These are phyloP conservation scores for Botryosphaeria dothidea DNA, from an alignment of 2,329 filamentous ascomycete species.

Conservation along the genomic window DNA sequence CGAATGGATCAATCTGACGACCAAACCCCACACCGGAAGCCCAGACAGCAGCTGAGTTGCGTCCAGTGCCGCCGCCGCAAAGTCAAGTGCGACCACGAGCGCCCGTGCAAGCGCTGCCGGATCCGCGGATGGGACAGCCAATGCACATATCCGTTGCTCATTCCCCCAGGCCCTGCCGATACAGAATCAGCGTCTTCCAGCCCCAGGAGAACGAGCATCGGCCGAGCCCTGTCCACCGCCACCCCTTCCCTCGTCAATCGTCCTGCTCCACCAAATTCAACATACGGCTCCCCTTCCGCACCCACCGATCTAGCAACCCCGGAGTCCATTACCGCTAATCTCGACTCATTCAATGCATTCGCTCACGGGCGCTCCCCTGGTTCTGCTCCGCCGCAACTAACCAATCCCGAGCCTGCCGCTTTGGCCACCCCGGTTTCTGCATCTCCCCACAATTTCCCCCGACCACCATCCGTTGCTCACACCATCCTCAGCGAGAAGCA, in stretches of 20 bases:
- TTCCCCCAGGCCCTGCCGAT: not conserved
- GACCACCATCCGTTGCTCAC: not conserved
- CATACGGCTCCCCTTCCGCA: not conserved
- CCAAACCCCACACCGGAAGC: not conserved
- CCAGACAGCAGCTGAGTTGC: constrained; percentile 8
- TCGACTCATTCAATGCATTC: not conserved
- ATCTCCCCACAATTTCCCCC: not conserved
- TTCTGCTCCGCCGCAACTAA: not conserved
- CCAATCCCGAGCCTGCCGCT: not conserved
- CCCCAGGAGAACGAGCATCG: not conserved
- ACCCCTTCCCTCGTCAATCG: not conserved
- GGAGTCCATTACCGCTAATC: not conserved
- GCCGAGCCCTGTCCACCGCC: not conserved
- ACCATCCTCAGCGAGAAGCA: not conserved
- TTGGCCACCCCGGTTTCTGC: not conserved
- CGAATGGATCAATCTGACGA: not conserved
- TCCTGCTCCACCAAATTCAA: not conserved
- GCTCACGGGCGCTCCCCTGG: not conserved
- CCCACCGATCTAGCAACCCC: not conserved
- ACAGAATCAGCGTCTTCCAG: not conserved
- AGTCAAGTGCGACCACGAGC: constrained; percentile 16
- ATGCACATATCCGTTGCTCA: constrained; percentile 3
- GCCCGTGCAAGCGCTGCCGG: constrained; percentile 12
- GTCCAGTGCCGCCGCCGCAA: constrained; percentile 19
- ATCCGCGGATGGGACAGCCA: not conserved